phyloP scores from a whole-genome alignment of 2,329 filamentous ascomycete genomes.

The Dichotomopilus funicola region DNA sequence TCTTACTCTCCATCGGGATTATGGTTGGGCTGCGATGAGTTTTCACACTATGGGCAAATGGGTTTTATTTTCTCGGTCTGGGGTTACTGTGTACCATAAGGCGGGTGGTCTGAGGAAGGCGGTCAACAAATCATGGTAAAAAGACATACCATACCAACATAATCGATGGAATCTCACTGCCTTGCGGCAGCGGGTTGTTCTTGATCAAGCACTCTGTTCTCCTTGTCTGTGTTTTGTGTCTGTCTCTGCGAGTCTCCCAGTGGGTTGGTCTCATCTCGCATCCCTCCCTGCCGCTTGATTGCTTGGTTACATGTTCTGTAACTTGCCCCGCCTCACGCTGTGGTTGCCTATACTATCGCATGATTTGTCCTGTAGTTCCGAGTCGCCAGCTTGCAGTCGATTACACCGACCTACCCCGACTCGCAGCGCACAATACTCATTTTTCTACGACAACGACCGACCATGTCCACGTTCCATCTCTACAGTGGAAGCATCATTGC shows the following conservation, averaged over 20 bases:
- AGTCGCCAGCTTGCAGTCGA: too few species aligned
- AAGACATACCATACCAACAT: slow-evolving; percentile 16
- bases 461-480: too few species aligned
- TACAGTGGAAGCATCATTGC: too few species aligned
- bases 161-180: slow-evolving; percentile 10
- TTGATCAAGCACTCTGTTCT: slow-evolving; percentile 7
- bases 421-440: too few species aligned
- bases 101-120: neutral
- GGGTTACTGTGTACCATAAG: slow-evolving; percentile 18
- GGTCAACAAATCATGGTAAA: slow-evolving; percentile 12
- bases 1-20: slow-evolving; percentile 7
- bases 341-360: too few species aligned
- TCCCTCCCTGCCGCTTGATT: too few species aligned
- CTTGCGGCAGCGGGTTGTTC: neutral
- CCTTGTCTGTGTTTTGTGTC: neutral
- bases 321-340: too few species aligned
- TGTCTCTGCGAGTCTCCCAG: neutral
- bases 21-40: slow-evolving; percentile 17
- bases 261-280: neutral
- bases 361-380: too few species aligned
- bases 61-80: slow-evolving; percentile 13
- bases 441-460: too few species aligned
- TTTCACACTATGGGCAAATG: slow-evolving; percentile 20
- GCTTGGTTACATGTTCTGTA: too few species aligned
- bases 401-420: too few species aligned